A percentile compares a stretch with the other conserved stretches of the same genome.
These are phyloP conservation scores for Hirsutella minnesotensis DNA, from an alignment of 2,329 filamentous ascomycete species.

Conservation along the genomic window DNA sequence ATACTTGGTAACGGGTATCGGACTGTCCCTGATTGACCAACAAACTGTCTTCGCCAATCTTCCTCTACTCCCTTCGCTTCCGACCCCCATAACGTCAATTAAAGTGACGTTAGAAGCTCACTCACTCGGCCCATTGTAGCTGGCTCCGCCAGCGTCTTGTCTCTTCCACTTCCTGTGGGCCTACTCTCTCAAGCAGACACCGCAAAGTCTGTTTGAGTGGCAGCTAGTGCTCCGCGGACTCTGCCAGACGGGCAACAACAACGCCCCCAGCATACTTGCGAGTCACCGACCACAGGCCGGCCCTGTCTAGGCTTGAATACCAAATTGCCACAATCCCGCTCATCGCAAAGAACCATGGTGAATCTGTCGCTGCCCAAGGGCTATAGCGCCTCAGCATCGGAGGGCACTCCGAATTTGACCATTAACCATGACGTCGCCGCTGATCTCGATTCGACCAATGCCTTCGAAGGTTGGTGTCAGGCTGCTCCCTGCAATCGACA, in stretches of 20 bases:
- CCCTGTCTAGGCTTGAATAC: too few species aligned
- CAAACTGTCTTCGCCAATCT: conserved; percentile 78
- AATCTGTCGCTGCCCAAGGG: conserved; percentile 67
- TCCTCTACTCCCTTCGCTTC: conserved; percentile 70
- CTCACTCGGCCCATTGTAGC: conserved; percentile 46
- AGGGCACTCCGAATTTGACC: conserved; percentile 78
- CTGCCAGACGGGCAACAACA: conserved; percentile 19
- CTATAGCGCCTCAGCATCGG: conserved; percentile 73
- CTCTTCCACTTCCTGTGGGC: conserved; percentile 64
- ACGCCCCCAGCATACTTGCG: too few species aligned
- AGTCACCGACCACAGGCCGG: too few species aligned
- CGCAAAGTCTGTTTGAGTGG: conserved; percentile 93
- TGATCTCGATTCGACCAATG: conserved; percentile 88
- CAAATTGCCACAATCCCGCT: not conserved
- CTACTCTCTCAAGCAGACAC: conserved; percentile 94
- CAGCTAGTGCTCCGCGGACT: conserved; percentile 91
- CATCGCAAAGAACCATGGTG: conserved; percentile 47
- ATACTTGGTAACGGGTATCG: conserved; percentile 76
- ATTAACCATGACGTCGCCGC: conserved; percentile 93
- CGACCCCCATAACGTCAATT: conserved; percentile 84
- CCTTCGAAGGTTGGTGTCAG: conserved; percentile 66
- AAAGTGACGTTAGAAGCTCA: conserved; percentile 46
- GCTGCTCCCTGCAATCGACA: not conserved
- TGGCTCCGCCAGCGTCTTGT: conserved; percentile 74
- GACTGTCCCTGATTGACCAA: conserved; percentile 61